Conservation (phyloP, 306 rosid species). For the Betula pendula region DNA sequence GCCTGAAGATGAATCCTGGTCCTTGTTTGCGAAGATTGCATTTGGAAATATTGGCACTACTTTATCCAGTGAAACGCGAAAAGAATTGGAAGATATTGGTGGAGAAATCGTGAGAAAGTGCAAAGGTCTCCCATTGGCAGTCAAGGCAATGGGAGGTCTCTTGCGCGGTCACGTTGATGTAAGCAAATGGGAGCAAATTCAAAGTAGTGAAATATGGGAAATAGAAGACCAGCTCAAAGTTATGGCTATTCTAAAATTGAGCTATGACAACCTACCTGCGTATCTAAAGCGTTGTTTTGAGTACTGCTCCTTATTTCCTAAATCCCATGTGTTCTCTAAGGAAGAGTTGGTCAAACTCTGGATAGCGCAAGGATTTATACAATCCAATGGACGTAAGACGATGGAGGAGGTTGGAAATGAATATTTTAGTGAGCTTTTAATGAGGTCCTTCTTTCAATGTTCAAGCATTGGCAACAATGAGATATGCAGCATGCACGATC, state of each 20-base stretch:
- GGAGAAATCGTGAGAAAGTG: no score
- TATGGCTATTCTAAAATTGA: not conserved
- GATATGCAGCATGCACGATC: not conserved
- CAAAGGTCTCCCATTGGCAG: no score
- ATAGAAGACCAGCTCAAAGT: not conserved
- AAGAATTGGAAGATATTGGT: no score
- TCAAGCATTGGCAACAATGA: not conserved
- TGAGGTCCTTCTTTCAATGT: not conserved
- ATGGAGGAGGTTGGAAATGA: not conserved
- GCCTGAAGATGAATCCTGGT: slow-evolving; percentile 16
- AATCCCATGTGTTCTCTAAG: not conserved
- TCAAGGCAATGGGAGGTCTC: no score
- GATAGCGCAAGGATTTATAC: not conserved
- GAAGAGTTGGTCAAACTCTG: not conserved
- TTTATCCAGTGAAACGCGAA: no score
- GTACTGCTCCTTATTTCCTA: not conserved
- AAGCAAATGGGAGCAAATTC: no score
- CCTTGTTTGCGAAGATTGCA: slow-evolving; percentile 19
- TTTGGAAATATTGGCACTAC: no score
- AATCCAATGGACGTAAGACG: not conserved
- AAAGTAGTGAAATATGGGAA: no score
- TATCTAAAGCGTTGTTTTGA: not conserved
- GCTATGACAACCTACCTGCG: not conserved
- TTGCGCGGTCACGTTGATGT: no score
- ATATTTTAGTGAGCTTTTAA: not conserved